Evolutionary conservation across 2,329 filamentous ascomycete species (phyloP).

Genomic region (Sclerotinia trifoliorum): DNA sequence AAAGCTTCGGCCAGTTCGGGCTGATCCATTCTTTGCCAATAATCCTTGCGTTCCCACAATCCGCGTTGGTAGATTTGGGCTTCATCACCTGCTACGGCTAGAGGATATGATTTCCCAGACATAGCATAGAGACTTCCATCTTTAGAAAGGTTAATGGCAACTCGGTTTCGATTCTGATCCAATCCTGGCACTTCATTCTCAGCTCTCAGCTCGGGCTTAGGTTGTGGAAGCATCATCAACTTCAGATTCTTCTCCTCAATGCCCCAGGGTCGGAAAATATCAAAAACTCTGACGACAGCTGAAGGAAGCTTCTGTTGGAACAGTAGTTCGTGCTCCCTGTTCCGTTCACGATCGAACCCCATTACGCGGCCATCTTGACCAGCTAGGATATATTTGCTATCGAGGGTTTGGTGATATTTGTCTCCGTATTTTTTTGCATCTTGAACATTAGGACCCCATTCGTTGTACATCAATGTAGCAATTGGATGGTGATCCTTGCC

Average conservation of each 20-base stretch:
- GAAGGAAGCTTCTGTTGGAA: constrained; percentile 70
- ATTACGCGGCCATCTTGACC: constrained; percentile 82
- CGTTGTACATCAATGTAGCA: constrained; percentile 86
- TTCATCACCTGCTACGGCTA: constrained; percentile 69
- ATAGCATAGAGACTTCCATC: constrained; percentile 92
- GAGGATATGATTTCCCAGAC: constrained; percentile 81
- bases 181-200: constrained; percentile 46
- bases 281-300: constrained; percentile 85
- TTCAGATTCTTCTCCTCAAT: constrained; percentile 67
- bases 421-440: constrained; percentile 64
- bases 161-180: constrained; percentile 56
- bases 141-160: constrained; percentile 85
- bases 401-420: constrained; percentile 77
- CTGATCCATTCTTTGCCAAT: constrained; percentile 40
- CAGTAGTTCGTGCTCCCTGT: constrained; percentile 42
- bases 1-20: constrained; percentile 59
- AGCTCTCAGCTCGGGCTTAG: constrained; percentile 57
- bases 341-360: constrained; percentile 65
- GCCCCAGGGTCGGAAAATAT: constrained; percentile 73
- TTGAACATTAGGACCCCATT: constrained; percentile 89
- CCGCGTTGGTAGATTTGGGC: constrained; percentile 54
- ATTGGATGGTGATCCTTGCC: constrained; percentile 72
- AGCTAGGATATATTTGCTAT: constrained; percentile 85
- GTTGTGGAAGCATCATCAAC: constrained; percentile 83
- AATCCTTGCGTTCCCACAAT: constrained; percentile 47